Evolutionary conservation across 2,329 filamentous ascomycete genomes (phyloP).

Genomic region (Phaeomoniella chlamydospora): DNA sequence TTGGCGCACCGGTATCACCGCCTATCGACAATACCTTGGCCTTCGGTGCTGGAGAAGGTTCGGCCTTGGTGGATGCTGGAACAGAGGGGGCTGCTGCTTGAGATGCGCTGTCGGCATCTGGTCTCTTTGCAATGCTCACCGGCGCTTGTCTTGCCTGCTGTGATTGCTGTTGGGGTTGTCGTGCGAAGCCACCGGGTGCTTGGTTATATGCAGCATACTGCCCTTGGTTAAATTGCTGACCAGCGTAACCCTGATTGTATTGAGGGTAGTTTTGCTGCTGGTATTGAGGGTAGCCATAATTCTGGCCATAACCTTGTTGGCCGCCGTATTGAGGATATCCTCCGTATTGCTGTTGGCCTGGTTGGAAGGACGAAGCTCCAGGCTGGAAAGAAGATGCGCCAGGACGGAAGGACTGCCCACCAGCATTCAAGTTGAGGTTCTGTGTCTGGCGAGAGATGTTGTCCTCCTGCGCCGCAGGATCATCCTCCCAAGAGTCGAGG

Average conservation of each 20-base stretch:
- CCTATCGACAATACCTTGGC: conserved; percentile 48
- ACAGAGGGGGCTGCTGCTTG: conserved; percentile 29
- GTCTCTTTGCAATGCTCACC: conserved; percentile 22
- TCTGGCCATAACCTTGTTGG: conserved; percentile 21
- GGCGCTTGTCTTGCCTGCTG: conserved; percentile 27
- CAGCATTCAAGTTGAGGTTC: conserved; percentile 57
- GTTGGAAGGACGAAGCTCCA: conserved; percentile 54
- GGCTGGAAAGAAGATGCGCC: conserved; percentile 60
- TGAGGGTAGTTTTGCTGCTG: conserved; percentile 24
- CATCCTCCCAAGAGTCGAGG: conserved; percentile 91
- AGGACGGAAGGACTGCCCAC: conserved; percentile 45
- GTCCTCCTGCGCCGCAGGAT: conserved; percentile 61
- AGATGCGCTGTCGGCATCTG: conserved; percentile 30
- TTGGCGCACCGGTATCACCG: conserved; percentile 32
- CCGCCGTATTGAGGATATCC: conserved; percentile 35
- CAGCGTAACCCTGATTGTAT: conserved; percentile 33
- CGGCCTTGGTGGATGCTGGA: conserved; percentile 21
- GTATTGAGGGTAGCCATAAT: conserved; percentile 30
- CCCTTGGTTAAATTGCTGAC: conserved; percentile 23
- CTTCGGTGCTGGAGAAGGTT: conserved; percentile 30
- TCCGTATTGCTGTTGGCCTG: conserved; percentile 47
- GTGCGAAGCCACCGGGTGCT: conserved; percentile 15
- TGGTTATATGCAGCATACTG: conserved; percentile 35
- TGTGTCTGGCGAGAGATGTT: conserved; percentile 63
- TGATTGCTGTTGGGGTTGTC: conserved; percentile 21